These are phyloP conservation scores for Coniochaeta hoffmannii DNA, from an alignment of 2,329 filamentous ascomycete genomes.

Conservation along the genomic window DNA sequence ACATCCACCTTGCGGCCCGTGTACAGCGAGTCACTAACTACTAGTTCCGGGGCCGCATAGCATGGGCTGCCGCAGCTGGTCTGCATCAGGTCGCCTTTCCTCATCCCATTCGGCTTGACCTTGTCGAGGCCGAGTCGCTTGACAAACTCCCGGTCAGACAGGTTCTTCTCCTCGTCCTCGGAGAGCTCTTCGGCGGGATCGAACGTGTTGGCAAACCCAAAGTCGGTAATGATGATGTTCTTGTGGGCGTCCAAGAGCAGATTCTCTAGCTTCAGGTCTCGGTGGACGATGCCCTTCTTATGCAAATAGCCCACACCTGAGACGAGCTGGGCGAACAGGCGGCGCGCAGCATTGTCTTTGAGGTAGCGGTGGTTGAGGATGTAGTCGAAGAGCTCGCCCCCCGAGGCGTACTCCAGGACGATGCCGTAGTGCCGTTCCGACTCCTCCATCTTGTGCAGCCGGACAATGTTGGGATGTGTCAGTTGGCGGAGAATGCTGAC, in stretches of 20 bases:
- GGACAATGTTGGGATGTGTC: constrained; percentile 91
- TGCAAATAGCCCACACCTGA: constrained; percentile 96
- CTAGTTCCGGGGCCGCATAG: constrained; percentile 92
- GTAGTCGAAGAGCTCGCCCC: constrained; percentile 96
- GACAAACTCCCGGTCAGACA: constrained; percentile 82
- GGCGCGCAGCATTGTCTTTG: constrained; percentile 84
- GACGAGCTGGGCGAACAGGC: constrained; percentile 89
- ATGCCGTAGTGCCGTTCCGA: constrained; percentile 97
- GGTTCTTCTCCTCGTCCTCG: constrained; percentile 82
- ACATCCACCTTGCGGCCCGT: constrained; percentile 97
- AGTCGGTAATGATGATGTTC: constrained; percentile 99
- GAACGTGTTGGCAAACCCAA: constrained; percentile 98
- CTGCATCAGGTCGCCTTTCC: constrained; percentile 94
- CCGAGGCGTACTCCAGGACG: constrained; percentile 95
- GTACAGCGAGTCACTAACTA: constrained; percentile 95
- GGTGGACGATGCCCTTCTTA: constrained; percentile 97
- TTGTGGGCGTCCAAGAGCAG: constrained; percentile 89
- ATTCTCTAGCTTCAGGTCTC: constrained; percentile 95
- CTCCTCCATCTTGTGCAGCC: constrained; percentile 96
- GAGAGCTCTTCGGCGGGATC: constrained; percentile 79
- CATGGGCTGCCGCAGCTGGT: constrained; percentile 98
- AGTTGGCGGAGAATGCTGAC: constrained; percentile 85
- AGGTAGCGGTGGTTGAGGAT: constrained; percentile 95
- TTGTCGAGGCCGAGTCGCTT: constrained; percentile 81
- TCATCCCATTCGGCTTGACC: constrained; percentile 63